A percentile compares a stretch with the other conserved stretches of the same genome.
These are phyloP conservation scores for Colletotrichum tanaceti DNA, from an alignment of 2,329 filamentous ascomycete genomes.

Conservation along the genomic window DNA sequence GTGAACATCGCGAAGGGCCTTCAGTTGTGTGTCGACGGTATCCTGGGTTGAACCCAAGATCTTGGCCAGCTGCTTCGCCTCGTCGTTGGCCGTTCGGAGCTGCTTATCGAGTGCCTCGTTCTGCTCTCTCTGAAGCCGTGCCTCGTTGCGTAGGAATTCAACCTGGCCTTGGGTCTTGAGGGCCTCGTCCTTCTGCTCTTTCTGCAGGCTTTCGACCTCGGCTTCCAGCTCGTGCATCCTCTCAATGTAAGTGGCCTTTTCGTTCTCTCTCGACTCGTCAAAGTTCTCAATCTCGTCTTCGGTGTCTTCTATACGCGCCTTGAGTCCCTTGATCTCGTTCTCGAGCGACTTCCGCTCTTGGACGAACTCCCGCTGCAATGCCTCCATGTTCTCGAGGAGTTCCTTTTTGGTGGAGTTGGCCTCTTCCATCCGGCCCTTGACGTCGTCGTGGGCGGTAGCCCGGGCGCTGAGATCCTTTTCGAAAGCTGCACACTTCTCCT, in stretches of 20 bases:
- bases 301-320: constrained; percentile 82
- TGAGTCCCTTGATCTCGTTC: constrained; percentile 80
- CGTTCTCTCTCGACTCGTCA: constrained; percentile 84
- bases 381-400: constrained; percentile 93
- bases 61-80: constrained; percentile 62
- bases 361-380: constrained; percentile 87
- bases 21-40: constrained; percentile 62
- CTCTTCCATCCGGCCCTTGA: constrained; percentile 80
- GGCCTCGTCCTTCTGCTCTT: constrained; percentile 67
- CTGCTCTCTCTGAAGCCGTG: constrained; percentile 68
- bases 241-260: constrained; percentile 77
- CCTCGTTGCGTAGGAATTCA: constrained; percentile 71
- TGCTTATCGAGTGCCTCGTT: constrained; percentile 69
- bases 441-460: constrained; percentile 68
- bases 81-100: constrained; percentile 66
- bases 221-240: constrained; percentile 75
- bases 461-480: constrained; percentile 76
- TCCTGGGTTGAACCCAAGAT: constrained; percentile 64
- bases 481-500: constrained; percentile 72
- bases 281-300: constrained; percentile 93
- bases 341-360: constrained; percentile 87
- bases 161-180: constrained; percentile 71
- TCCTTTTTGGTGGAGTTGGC: constrained; percentile 93
- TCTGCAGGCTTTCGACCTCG: constrained; percentile 74
- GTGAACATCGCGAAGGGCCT: constrained; percentile 69